Base-by-base conservation (phyloP, 169 alveolate genomes). In the Plasmodium vinckei region DNA sequence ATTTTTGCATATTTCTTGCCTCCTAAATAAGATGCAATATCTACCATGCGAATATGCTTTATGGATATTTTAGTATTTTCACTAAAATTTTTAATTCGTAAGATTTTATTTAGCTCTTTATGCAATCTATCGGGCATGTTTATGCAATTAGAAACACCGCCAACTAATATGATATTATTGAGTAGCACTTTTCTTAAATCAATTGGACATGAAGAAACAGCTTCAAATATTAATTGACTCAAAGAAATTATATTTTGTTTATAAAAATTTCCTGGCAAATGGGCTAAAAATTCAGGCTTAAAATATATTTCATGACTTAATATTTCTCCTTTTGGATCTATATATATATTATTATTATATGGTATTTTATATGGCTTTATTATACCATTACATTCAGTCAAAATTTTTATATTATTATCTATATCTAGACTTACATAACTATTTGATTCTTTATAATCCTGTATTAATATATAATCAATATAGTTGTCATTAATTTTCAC, bases 221-320 rank as follows among this genome's bases (percentile, higher is more conserved):
- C 44, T 63, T 86, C 91, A 56, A 86, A 86, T 57, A 70, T 57
- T 57, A 86, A 21, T 39, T 69, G 73, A 68, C 60, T 70, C 71
- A 86, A 69, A 59, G 91, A 64, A 63, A 86, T 64, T 19, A 86
- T 39, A 51, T 86, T 86, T 70, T 86, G 87, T 46, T 86, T 86
- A 72, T 59, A 86, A 53, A 69, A 86, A 70, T 86, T 69, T 9
- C 91, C 91, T 13, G 91, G 91, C 17, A 86, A 46, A 63, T 86
- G 91, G 2, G 91, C 91, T 60, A 86, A 57, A 86, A 86, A 86
- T 39, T 86, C 91, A n/a, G 91, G 91, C 47, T 86, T 64, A 69
- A 86, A 86, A 69, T 46, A 86, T 39, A 86, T 86, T 86, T 86
- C 91, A 69, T 86, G 87, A 54, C 91, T 69, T 53, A 86, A 70